Base-by-base conservation (phyloP, 2,329 filamentous ascomycete species). In the Monilinia aucupariae region DNA sequence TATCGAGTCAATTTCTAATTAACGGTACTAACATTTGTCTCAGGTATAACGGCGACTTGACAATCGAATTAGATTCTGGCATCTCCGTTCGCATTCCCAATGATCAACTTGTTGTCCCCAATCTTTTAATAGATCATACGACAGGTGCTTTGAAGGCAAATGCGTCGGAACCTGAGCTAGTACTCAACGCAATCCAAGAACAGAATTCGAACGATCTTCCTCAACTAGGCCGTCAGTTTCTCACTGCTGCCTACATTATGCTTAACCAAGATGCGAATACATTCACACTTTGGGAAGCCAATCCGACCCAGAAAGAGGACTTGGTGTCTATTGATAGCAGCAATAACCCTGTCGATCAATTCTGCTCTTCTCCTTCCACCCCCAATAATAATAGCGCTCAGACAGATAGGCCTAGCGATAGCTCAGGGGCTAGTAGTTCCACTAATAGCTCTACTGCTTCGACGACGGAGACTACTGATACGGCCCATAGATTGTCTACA, bases 141-240 rank as follows among this genome's bases (percentile, higher is more conserved):
- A 22, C 55, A 25, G 55, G 55, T n/a, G 55, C 43, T 3, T 32
- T 59, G 13, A 17, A 34, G 25, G 55, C 55, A 37, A 48, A 59
- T 25, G 34, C 6, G 7, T 63, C 52, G 15, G 32, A 43, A 13
- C 51, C 39, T 2, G 52, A 63, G 12, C 52, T 63, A 2, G 61
- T 63, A 4, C 41, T 63, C 43, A 79, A 85, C 17, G 83, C 82
- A 43, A 77, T 82, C 66, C 91, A 96, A 79, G 94, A 85, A 81
- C 75, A 94, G 64, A 91, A 91, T 68, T 84, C 92, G 74, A 90
- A 96, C 73, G 87, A 86, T 17, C 93, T 92, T 74, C 82, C 89
- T 4, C 94, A 91, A 81, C 94, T 86, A 72, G 62, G 72, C 75
- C 51, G 61, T 3, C 61, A 63, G 8, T 63, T 63, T 9, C 39